Percentiles rank a stretch among this genome's conserved stretches.
Conservation (phyloP, 164 flowering plant species). For the Sextonia rubra region DNA sequence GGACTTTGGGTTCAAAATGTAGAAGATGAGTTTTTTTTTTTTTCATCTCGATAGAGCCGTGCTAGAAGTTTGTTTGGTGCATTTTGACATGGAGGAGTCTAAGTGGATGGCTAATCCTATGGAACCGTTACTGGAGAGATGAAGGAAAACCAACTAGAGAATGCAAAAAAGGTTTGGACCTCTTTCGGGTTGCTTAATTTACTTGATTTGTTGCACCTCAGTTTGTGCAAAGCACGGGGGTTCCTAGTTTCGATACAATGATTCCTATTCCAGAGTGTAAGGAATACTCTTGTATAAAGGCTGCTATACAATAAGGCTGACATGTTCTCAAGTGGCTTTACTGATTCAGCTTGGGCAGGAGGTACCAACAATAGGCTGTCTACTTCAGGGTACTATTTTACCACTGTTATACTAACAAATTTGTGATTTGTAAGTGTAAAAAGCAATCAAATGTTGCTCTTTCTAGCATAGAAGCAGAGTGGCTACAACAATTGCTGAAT, state of each 20-base stretch:
- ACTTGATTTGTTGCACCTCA: background rate
- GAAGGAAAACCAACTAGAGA: background rate
- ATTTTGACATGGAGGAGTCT: too few species aligned
- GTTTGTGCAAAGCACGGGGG: too few species aligned
- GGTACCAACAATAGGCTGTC: conserved; percentile 12
- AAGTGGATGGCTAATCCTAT: background rate
- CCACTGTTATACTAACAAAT: conserved; percentile 6
- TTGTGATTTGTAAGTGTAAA: conserved; percentile 9
- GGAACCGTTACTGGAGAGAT: too few species aligned
- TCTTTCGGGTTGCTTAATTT: conserved; percentile 17
- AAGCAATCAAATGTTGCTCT: background rate
- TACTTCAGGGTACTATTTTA: conserved; percentile 15
- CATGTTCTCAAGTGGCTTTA: conserved; percentile 8
- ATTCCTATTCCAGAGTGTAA: too few species aligned
- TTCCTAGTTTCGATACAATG: too few species aligned
- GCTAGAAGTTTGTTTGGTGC: too few species aligned
- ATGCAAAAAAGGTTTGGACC: conserved; percentile 10
- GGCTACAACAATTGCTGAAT: conserved; percentile 4
- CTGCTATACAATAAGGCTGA: too few species aligned
- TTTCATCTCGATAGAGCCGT: too few species aligned
- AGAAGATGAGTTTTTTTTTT: too few species aligned
- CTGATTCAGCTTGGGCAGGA: conserved; percentile 23
- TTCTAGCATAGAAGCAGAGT: conserved; percentile 6
- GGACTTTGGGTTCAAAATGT: too few species aligned
- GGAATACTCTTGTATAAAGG: too few species aligned